Evolutionary conservation across 805 yeast species (phyloP).

Genomic region (Saccharomyces paradoxus): DNA sequence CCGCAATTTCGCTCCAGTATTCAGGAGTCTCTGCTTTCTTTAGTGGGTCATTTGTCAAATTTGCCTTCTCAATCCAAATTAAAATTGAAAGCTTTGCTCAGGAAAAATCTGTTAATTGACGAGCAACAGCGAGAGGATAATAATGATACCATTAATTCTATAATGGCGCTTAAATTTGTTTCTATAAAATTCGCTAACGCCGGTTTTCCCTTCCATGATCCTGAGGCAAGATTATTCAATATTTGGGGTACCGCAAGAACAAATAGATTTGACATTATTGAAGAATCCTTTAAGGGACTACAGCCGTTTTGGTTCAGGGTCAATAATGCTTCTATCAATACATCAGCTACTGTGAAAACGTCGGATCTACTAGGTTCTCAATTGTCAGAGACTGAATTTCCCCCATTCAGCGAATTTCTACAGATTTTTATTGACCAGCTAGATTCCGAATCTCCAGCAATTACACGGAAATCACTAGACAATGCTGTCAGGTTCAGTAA

Average conservation of each 20-base stretch:
- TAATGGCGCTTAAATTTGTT: constrained; percentile 50
- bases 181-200: constrained; percentile 59
- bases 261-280: constrained; percentile 65
- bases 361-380: constrained; percentile 37
- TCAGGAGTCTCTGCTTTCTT: constrained; percentile 59
- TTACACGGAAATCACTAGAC: constrained; percentile 29
- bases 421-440: constrained; percentile 22
- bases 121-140: constrained; percentile 17
- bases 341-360: constrained; percentile 37
- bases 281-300: constrained; percentile 72
- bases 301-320: constrained; percentile 75
- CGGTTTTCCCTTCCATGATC: constrained; percentile 57
- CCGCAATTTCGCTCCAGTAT: constrained; percentile 57
- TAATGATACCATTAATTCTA: constrained; percentile 14
- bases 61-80: constrained; percentile 34
- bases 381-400: constrained; percentile 38
- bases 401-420: constrained; percentile 41
- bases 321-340: constrained; percentile 37
- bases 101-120: constrained; percentile 33
- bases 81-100: constrained; percentile 36
- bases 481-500: constrained; percentile 46
- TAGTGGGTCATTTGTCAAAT: constrained; percentile 41
- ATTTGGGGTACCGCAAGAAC: constrained; percentile 50
- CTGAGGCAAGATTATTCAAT: constrained; percentile 60
- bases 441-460: constrained; percentile 18